Base-by-base conservation (phyloP, 2,329 filamentous ascomycete genomes). In the Pseudocercospora cruenta region DNA sequence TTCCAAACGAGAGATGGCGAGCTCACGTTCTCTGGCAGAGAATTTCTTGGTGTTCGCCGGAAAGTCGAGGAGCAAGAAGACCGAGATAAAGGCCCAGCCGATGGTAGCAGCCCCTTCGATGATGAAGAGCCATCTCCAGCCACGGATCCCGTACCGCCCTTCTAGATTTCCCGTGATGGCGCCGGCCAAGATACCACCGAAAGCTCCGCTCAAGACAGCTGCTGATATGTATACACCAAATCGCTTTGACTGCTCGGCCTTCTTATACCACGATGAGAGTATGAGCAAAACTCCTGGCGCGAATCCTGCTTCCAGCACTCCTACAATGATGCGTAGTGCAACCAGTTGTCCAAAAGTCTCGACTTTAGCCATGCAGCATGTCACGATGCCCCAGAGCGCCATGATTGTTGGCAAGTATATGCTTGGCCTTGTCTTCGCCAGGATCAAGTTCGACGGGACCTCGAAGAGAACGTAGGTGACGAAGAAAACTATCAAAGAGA, bases 231-330 rank as follows among this genome's bases (percentile, higher is more conserved):
- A 88, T 1, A 88, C 75, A 7, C 81, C 84, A 53, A 86, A 85
- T 2, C 87, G 82, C 59, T 85, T 86, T 0, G 84, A 83, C 49
- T 88, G 82, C 70, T 89, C 87, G 12, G 82, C 81, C 58, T 82
- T 84, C 66, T 85, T 84, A 71, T 89, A 89, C 86, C 86, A 89
- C 0, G 81, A 86, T 0, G 84, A 86, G 6, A 88, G 79, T 22
- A 85, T 81, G 54, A 84, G 81, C 54, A 86, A 77, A 51, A 87
- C 81, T 26, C 85, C 86, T 0, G 86, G 85, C 54, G 83, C 85
- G 55, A 86, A 86, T 0, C 84, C 83, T 10, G 82, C 82, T 72
- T 87, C 86, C 47, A 86, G 82, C 0, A 86, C 72, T 54, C 86
- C 86, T 31, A 87, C 81, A 51, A 86, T 79, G 64, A 87, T 83